Evolutionary conservation across 176 grass and related monocot genomes (phyloP).

Genomic region (Tillandsia fasciculata): DNA sequence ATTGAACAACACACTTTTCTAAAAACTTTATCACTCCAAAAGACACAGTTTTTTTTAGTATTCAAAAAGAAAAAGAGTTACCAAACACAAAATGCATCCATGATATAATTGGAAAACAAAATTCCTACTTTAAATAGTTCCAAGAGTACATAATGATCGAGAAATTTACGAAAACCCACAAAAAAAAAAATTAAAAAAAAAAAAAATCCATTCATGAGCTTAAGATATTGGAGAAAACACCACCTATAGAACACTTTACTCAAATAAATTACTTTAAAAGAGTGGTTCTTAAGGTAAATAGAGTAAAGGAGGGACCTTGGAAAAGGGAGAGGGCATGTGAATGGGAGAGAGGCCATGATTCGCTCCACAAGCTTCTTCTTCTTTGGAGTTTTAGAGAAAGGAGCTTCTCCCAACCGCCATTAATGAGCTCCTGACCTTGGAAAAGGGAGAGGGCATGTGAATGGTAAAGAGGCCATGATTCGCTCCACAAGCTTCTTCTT

Average conservation of each 20-base stretch:
- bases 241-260: not conserved
- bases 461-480: not conserved
- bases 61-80: too few relatives aligned
- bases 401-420: not conserved
- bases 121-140: not conserved
- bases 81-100: too few relatives aligned
- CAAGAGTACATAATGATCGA: not conserved
- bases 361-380: not conserved
- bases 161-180: not conserved
- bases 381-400: not conserved
- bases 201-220: not conserved
- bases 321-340: constrained; percentile 2
- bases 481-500: not conserved
- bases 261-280: not conserved
- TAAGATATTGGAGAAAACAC: not conserved
- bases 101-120: too few relatives aligned
- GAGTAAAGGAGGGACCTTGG: not conserved
- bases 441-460: constrained; percentile 2
- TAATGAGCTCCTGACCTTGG: not conserved
- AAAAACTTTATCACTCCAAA: not conserved
- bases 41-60: too few relatives aligned
- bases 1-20: too few relatives aligned
- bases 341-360: not conserved
- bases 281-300: not conserved
- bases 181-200: not conserved